These are phyloP conservation scores for Murraya koenigii DNA, from an alignment of 345 rosid species.

Conservation along the genomic window DNA sequence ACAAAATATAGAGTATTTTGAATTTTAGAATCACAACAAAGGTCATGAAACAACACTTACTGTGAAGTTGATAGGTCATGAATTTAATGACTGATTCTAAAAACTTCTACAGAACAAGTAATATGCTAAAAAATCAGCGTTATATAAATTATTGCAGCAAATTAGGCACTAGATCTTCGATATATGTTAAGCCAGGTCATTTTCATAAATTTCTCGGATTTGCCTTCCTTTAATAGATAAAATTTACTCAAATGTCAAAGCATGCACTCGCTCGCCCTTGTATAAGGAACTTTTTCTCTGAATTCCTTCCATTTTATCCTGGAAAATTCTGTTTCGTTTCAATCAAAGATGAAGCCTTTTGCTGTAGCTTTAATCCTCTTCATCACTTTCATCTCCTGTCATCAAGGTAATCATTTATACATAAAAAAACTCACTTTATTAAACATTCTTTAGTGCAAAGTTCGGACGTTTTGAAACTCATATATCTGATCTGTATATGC, in stretches of 20 bases:
- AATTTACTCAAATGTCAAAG: not conserved
- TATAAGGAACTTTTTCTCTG: not conserved
- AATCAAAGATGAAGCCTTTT: not conserved
- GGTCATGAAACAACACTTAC: not conserved
- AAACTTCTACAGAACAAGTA: not conserved
- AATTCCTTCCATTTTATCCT: not conserved
- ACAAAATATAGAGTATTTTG: too few species aligned
- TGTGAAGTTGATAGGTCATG: constrained; percentile 1
- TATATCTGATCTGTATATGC: not conserved
- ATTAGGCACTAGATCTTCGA: too few species aligned
- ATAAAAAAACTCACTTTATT: not conserved
- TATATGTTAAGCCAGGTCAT: not conserved
- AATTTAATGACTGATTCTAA: not conserved
- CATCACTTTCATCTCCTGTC: not conserved
- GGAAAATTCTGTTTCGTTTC: not conserved
- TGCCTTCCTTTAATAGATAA: not conserved
- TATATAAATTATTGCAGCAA: not conserved
- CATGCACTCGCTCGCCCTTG: too few species aligned
- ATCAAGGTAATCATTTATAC: not conserved
- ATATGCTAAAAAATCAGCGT: too few species aligned
- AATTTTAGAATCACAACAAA: not conserved
- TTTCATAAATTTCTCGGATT: not conserved
- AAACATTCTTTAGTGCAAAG: too few species aligned
- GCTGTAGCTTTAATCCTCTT: not conserved
- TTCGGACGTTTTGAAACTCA: not conserved